These are phyloP conservation scores for Trichoderma sp. DNA, from an alignment of 2,329 filamentous ascomycete genomes.

Conservation along the genomic window DNA sequence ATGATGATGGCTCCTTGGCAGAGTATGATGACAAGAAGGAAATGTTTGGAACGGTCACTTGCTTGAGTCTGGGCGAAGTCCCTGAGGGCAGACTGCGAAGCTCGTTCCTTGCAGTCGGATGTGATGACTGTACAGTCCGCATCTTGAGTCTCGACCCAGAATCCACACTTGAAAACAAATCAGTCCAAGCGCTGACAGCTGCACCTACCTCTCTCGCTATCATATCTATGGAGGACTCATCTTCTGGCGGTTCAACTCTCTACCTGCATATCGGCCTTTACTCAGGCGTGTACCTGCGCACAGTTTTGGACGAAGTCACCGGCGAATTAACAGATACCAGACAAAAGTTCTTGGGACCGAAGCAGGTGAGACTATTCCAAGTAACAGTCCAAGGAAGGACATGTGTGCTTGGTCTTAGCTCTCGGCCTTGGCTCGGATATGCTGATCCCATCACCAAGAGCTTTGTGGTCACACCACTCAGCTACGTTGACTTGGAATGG, in stretches of 20 bases:
- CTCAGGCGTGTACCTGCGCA: slow-evolving; percentile 93
- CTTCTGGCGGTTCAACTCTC: slow-evolving; percentile 81
- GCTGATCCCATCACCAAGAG: slow-evolving; percentile 82
- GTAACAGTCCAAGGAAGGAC: slow-evolving; percentile 85
- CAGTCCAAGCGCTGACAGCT: slow-evolving; percentile 88
- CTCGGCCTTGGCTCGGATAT: slow-evolving; percentile 94
- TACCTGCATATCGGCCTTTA: slow-evolving; percentile 96
- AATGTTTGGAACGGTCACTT: slow-evolving; percentile 94
- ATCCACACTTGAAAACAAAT: slow-evolving; percentile 88
- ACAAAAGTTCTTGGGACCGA: slow-evolving; percentile 90
- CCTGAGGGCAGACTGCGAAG: slow-evolving; percentile 87
- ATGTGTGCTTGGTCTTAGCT: slow-evolving; percentile 86
- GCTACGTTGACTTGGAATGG: slow-evolving; percentile 86
- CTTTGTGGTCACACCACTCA: slow-evolving; percentile 89
- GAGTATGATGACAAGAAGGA: slow-evolving; percentile 95
- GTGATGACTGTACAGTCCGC: slow-evolving; percentile 93
- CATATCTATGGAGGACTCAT: slow-evolving; percentile 94
- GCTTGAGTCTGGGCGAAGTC: slow-evolving; percentile 88
- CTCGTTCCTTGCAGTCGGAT: slow-evolving; percentile 92
- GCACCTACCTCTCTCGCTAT: slow-evolving; percentile 87
- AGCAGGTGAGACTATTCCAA: slow-evolving; percentile 84
- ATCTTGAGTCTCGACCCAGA: slow-evolving; percentile 89
- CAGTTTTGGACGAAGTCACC: slow-evolving; percentile 90
- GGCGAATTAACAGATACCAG: slow-evolving; percentile 94
- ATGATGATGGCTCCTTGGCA: slow-evolving; percentile 82